Base-by-base conservation (phyloP, 768 basidiomycete genomes). In the Boletellus emodensis region DNA sequence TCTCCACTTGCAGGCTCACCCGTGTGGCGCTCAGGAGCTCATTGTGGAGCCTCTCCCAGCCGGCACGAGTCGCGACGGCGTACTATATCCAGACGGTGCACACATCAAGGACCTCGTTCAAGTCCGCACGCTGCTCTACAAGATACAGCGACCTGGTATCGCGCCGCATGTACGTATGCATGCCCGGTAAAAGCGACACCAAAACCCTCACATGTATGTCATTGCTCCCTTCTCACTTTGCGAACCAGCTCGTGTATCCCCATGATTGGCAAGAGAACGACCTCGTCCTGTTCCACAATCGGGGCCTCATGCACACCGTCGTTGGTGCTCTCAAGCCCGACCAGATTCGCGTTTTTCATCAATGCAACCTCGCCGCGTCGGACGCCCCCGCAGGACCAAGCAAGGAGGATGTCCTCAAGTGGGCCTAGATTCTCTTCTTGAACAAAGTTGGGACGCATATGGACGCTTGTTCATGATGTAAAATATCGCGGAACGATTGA, bases 1-100 rank as follows among this genome's bases (percentile, higher is more conserved):
- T 2, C 76, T 97, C 20, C 90, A 94, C 64, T 84, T 94, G 72
- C 82, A 97, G 63, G 93, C 95, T 5, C 94, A 95, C 64, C 92
- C 89, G 4, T 89, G 86, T 58, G 91, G 83, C 28, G 82, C 68
- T 1, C 68, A 73, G 33, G 82, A 87, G 58, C 75, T 94, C 28
- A 54, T 85, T 47, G 72, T 96, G 56, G 80, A 79, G n/a, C 81
- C 91, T 15, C 77, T 94, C 0, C 88, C 90, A 0, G 73, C 70
- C 39, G 79, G 79, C 20, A 77, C 79, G 0, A 69, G 69, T 22
- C 74, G 78, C 9, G 77, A 83, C 37, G 82, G 75, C 0, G 83
- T 88, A 3, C 72, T 93, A 1, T 94, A 84, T 69, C 93, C 94
- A 5, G 85, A 93, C 53, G 93, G 94, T 9, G 85, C 77, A 1